Base-by-base conservation (phyloP, 177 flowering plant genomes). In the Vitis hybrid region DNA sequence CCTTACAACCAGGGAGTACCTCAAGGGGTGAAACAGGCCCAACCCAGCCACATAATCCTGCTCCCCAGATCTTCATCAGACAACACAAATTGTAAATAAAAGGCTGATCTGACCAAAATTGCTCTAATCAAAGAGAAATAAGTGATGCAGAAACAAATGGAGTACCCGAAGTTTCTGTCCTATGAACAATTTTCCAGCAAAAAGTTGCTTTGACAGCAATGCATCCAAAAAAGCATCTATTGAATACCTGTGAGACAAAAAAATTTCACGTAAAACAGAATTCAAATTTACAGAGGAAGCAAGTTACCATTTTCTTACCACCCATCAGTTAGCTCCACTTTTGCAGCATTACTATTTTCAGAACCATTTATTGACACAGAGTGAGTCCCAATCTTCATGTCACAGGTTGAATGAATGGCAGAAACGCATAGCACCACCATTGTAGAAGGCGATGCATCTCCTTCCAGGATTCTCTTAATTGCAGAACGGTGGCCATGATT, bases 111-210 rank as follows among this genome's bases (percentile, higher is more conserved):
- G 16, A 56, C 63, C 19, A 63, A 74, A 75, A 62, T 40, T 49
- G 24, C 64, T 54, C 16, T 60, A 68, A 40, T 11, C 18, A 30
- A 61, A 63, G 18, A 48, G 46, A 67, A 50, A 18, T 49, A 15
- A 60, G 10, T 21, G 56, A 52, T 18, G 56, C 21, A 16, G 3
- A 61, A 67, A 77, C 19, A 3, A 70, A 57, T 16, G 13, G 57
- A 67, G 66, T 88, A 96, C 99, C 86, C 93, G 88, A 77, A 93
- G 93, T 78, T 96, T 96, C 82, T 93, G 99, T 63, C 98, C 97
- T 13, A 93, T 82, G 81, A 85, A 93, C 62, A 96, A 72, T 72
- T 87, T 92, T 74, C 93, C 88, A 46, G 80, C 64, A 67, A 75
- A 72, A 65, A 90, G 89, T 71, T 88, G 85, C 79, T 82, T 88